phyloP scores from a whole-genome alignment of 2,329 filamentous ascomycete species.

The Sporothrix sp. region DNA sequence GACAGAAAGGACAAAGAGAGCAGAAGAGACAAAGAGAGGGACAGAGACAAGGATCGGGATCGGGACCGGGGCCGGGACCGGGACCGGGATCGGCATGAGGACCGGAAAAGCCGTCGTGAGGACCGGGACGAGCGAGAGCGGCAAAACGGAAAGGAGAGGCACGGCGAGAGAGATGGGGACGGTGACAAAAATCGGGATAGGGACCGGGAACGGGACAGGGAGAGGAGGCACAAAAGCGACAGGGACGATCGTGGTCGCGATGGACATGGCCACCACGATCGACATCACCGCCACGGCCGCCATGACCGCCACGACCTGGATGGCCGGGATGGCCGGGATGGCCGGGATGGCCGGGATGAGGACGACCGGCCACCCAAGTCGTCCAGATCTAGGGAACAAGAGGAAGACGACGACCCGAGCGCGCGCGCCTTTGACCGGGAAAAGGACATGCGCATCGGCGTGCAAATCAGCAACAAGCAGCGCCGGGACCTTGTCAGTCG shows the following conservation, averaged over 20 bases:
- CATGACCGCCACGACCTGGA: neutral
- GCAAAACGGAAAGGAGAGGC: neutral
- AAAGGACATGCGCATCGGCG: conserved; percentile 80
- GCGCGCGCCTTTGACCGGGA: conserved; percentile 80
- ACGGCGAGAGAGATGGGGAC: neutral
- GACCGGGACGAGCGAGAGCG: neutral
- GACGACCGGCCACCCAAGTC: neutral
- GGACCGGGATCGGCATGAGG: neutral
- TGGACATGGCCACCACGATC: neutral
- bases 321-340: neutral
- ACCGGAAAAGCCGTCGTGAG: neutral
- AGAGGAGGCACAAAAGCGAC: neutral
- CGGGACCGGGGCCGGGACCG: neutral
- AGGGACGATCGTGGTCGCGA: no score
- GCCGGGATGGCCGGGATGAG: conserved; percentile 23
- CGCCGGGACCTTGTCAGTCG: conserved; percentile 69
- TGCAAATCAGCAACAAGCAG: conserved; percentile 62
- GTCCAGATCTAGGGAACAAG: conserved; percentile 26
- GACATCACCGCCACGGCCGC: neutral
- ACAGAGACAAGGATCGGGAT: neutral
- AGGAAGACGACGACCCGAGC: conserved; percentile 83
- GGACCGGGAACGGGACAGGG: neutral
- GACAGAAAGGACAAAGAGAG: neutral
- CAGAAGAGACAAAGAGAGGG: neutral
- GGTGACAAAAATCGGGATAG: neutral